These are phyloP conservation scores for Paspalum vaginatum DNA, from an alignment of 176 grass and related monocot species.

Conservation along the genomic window DNA sequence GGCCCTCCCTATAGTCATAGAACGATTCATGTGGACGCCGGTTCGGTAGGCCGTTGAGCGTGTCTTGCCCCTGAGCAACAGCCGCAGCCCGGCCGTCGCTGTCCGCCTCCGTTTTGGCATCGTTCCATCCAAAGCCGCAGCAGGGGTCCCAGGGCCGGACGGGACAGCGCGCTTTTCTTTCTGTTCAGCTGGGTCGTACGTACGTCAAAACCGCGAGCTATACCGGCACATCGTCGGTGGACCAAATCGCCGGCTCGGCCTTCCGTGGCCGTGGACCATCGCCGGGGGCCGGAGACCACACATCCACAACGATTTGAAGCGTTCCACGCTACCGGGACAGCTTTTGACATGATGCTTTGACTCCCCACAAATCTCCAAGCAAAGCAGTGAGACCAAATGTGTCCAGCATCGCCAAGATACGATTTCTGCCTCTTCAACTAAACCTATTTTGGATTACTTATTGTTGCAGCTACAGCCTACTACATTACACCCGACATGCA, in stretches of 20 bases:
- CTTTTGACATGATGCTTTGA: no score
- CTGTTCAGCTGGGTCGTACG: no score
- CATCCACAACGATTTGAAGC: neutral
- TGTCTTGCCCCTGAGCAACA: neutral
- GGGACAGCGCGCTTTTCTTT: no score
- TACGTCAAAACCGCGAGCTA: neutral
- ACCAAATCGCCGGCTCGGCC: neutral
- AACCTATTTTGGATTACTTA: neutral
- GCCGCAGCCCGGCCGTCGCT: neutral
- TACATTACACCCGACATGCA: conserved; percentile 1
- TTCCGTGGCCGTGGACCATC: neutral
- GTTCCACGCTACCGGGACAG: neutral
- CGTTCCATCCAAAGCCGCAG: neutral
- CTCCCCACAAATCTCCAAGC: neutral
- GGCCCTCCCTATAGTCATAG: no score
- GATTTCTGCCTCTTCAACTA: neutral
- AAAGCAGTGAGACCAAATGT: no score
- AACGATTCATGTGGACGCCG: no score
- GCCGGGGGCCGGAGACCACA: neutral
- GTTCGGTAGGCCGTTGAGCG: no score
- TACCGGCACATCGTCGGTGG: neutral
- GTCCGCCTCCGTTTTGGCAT: neutral
- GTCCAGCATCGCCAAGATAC: neutral
- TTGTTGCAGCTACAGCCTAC: neutral
- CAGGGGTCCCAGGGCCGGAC: no score